Conservation (phyloP, 2,329 filamentous ascomycete genomes). For the Cucurbitaria berberidis region DNA sequence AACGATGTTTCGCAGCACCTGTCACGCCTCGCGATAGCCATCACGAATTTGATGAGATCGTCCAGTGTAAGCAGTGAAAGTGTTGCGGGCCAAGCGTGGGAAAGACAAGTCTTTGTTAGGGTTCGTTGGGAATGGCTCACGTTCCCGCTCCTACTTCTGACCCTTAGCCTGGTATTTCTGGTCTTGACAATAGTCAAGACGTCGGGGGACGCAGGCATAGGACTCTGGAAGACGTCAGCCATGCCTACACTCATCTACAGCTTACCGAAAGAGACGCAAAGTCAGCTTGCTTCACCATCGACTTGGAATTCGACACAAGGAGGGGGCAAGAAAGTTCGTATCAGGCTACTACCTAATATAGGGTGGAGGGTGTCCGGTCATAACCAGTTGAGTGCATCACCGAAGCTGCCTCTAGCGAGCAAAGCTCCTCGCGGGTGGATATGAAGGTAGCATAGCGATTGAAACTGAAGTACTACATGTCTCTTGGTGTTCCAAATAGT, state of each 20-base stretch:
- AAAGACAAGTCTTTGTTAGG: constrained; percentile 11
- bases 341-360: constrained; percentile 14
- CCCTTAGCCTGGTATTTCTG: constrained; percentile 32
- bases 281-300: constrained; percentile 8
- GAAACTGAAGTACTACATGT: background rate
- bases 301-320: background rate
- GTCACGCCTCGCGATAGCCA: constrained; percentile 17
- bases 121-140: constrained; percentile 36
- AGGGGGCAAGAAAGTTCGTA: constrained; percentile 16
- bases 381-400: constrained; percentile 3
- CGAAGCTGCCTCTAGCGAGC: constrained; percentile 2
- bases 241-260: constrained; percentile 39
- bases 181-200: constrained; percentile 31
- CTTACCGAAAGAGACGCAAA: constrained; percentile 25
- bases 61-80: background rate
- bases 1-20: constrained; percentile 33
- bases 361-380: constrained; percentile 31
- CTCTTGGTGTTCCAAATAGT: background rate
- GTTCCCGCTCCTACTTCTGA: constrained; percentile 29
- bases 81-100: constrained; percentile 15
- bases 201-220: constrained; percentile 12
- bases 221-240: constrained; percentile 41
- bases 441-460: background rate
- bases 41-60: constrained; percentile 30
- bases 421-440: constrained; percentile 14